Evolutionary conservation across 345 rosid species (phyloP).

Genomic region (Lepidium aucheri): DNA sequence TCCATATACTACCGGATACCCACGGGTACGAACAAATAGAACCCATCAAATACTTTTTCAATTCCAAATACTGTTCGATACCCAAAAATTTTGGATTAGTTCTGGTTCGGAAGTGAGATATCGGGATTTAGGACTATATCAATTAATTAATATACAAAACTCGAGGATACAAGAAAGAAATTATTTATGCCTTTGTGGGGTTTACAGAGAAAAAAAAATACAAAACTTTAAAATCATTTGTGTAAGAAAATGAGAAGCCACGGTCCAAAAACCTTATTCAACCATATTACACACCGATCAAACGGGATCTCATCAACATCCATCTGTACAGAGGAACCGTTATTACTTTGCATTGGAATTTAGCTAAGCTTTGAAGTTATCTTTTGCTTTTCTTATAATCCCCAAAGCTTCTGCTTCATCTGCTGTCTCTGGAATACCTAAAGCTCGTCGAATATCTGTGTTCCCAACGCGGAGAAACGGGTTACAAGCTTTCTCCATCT

Average conservation of each 20-base stretch:
- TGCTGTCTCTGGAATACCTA: slow-evolving; percentile 50
- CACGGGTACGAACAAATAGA: too few species aligned
- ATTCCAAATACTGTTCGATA: too few species aligned
- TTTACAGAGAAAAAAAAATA: background rate
- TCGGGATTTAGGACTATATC: too few species aligned
- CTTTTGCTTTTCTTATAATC: slow-evolving; percentile 59
- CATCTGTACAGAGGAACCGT: background rate
- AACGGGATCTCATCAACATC: background rate
- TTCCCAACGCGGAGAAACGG: slow-evolving; percentile 78
- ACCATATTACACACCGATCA: background rate
- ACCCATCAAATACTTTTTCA: too few species aligned
- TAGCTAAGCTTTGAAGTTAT: slow-evolving; percentile 43
- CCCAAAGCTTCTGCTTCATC: slow-evolving; percentile 65
- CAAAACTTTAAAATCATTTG: background rate
- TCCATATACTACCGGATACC: too few species aligned
- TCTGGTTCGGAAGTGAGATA: too few species aligned
- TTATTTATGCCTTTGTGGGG: too few species aligned
- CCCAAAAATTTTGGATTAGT: too few species aligned
- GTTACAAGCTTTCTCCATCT: slow-evolving; percentile 76
- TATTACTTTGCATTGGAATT: background rate
- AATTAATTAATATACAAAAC: too few species aligned
- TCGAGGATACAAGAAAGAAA: too few species aligned
- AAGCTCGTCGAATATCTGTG: slow-evolving; percentile 45
- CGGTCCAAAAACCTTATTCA: background rate
- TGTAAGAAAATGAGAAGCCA: background rate